Base-by-base conservation (phyloP, 1,284 basidiomycete species). In the Sporisorium iseilematis-ciliati region DNA sequence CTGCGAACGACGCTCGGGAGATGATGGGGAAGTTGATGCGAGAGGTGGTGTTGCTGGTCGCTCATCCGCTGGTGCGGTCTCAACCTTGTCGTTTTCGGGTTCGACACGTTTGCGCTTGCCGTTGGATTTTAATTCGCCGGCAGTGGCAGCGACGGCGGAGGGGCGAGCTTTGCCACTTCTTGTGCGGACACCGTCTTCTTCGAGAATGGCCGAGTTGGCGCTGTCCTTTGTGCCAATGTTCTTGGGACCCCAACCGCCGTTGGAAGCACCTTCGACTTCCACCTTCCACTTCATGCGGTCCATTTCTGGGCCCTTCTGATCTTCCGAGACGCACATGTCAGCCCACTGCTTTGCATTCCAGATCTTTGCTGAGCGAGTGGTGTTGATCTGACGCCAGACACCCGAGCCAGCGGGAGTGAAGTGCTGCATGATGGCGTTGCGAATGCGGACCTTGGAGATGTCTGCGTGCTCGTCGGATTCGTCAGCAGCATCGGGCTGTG, bases 271-370 rank as follows among this genome's bases (percentile, higher is more conserved):
- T 14, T 81, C 78, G 35, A 73, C 65, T 20, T 78, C 74, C 20
- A 75, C 78, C 58, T 83, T 81, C 60, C 74, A 75, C 60, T 79
- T 79, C 68, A 84, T 78, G 33, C 80, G 74, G 11, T 70, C 57
- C 72, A 85, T 78, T 48, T 82, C 68, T 21, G 83, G 83, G n/a
- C 81, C 82, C 43, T 80, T 76, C 46, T 79, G 79, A 23, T 46
- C 69, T 14, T 65, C 46, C n/a, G 65, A 51, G 35, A 64, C 33
- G 58, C 82, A 83, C 21, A 70, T 23, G 10, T 85, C 82, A 7
- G 78, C 69, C 83, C 83, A 85, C 56, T 83, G 81, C 74, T 83
- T 83, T 20, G 75, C 78, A 42, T 85, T 83, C 75, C 76, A 82
- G 8, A 79, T 62, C 68, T 82, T 82, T 42, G 68, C 66, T 0